Evolutionary conservation across 1,139 yeast genomes (phyloP), one percentile per base, ranked within the genome.

Genomic region (Diutina ranongensis): DNA sequence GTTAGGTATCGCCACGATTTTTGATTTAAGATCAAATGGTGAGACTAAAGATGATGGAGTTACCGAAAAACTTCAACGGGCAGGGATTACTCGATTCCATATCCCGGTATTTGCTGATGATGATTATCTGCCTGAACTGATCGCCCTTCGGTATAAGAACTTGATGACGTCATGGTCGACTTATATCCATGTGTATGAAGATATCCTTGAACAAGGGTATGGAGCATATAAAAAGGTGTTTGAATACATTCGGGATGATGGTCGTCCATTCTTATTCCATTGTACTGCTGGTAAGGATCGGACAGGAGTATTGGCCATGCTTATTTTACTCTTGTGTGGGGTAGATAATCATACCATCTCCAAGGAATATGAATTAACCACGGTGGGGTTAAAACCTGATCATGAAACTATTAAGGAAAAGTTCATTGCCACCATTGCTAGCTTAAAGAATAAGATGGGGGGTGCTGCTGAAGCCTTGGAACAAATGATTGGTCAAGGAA

Each of bases 241-340:
- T 52, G 61, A 63, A 45, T 74, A 65, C 54, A 65, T 86, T 40
- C 65, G 79, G 42, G 84, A 81, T 50, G 71, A 72, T 2, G 66
- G 67, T 15, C 51, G 50, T 21, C 76, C 78, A 2, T 65, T 84
- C 50, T 63, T 83, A 5, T 76, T 80, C 58, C 94, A 84, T 57
- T 86, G 95, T 60, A 78, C 89, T 2, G 94, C 94, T 1, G 95
- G 95, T 2, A 86, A 85, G 58, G 95, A 87, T 58, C 71, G 95
- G 45, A 86, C 95, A 0, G 95, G 95, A 0, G 68, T 85, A 13
- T 59, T 83, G 51, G 74, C 80, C 3, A 84, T 86, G 78, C 61
- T 86, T 47, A 64, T 85, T 2, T 65, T 86, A 44, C 62, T 78
- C 25, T 61, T 85, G 22, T 66, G 75, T 15, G 88, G 85, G 0